Percentiles rank a stretch among this genome's conserved stretches.
These are phyloP conservation scores for Holtermanniella nyarrowii DNA, from an alignment of 768 basidiomycete species.

Conservation along the genomic window DNA sequence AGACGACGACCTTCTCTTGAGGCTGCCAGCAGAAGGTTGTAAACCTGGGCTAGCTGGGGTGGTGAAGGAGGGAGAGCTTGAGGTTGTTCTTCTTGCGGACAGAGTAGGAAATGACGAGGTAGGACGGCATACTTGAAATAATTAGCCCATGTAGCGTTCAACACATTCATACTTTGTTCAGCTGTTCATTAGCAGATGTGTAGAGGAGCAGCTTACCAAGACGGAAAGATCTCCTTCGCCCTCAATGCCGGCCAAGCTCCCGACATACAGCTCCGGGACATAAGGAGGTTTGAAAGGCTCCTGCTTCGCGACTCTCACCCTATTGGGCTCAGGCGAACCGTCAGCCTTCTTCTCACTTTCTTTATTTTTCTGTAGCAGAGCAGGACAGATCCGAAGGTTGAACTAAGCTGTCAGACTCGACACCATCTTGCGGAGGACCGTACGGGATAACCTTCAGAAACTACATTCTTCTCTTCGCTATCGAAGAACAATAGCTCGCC, in stretches of 20 bases:
- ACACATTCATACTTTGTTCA: slow-evolving; percentile 51
- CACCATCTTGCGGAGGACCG: neutral
- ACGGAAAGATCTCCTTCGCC: slow-evolving; percentile 48
- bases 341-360: slow-evolving; percentile 40
- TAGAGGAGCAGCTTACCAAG: slow-evolving; percentile 20
- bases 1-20: slow-evolving; percentile 46
- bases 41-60: slow-evolving; percentile 64
- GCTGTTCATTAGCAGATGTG: slow-evolving; percentile 42
- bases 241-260: slow-evolving; percentile 51
- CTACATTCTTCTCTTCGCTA: slow-evolving; percentile 55
- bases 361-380: slow-evolving; percentile 75
- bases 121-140: slow-evolving; percentile 55
- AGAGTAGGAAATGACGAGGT: slow-evolving; percentile 71
- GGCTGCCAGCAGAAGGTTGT: slow-evolving; percentile 62
- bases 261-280: slow-evolving; percentile 60
- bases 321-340: slow-evolving; percentile 18
- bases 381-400: slow-evolving; percentile 73
- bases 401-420: slow-evolving; percentile 49
- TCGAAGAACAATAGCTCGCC: slow-evolving; percentile 70
- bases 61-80: slow-evolving; percentile 75
- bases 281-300: slow-evolving; percentile 80
- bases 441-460: slow-evolving; percentile 46
- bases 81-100: slow-evolving; percentile 35
- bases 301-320: slow-evolving; percentile 31
- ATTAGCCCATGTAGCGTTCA: neutral